Base-by-base conservation (phyloP, 23 red algal species). In the Agarophyton chilense region DNA sequence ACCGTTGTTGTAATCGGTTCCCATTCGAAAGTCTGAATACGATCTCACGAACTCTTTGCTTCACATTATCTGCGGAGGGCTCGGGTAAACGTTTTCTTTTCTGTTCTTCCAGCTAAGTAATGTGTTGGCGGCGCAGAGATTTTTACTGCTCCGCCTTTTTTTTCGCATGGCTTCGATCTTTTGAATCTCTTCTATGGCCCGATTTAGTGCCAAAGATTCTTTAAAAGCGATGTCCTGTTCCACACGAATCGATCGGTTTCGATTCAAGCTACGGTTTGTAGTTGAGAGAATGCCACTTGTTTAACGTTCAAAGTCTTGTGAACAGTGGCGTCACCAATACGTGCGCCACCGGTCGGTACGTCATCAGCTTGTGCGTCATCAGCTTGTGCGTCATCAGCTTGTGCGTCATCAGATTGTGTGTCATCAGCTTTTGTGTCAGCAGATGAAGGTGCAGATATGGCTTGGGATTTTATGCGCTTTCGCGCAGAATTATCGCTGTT, bases 141-240 rank as follows among this genome's bases (percentile, higher is more conserved):
- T 73, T 36, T n/a, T 88, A 64, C 26, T 44, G 49, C 17, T 73
- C 22, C 33, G 32, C 83, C 32, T 41, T 34, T n/a, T 75, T 34
- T 73, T 76, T 2, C 83, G 26, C 33, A 39, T 57, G 11, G 40
- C 66, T 28, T 88, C 83, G 31, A 10, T 63, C 44, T 60, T 54
- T 39, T 72, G 21, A 40, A 64, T 88, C 46, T 88, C 63, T n/a
- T 56, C 68, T 29, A 24, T 88, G 26, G 83, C 83, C 12, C 83
- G 83, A 43, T 88, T 65, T 65, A 88, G 24, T 32, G 63, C 83
- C 44, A 88, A 60, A 50, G 83, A 88, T 45, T 88, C 65, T 32
- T 76, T 29, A 76, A 75, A 88, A 3, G 46, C 64, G 47, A 8
- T 61, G 71, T 88, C 83, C 43, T 88, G 83, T 40, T 88, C 62